A percentile compares a stretch with the other conserved stretches of the same genome.
These are phyloP conservation scores for Protomyces gravidus DNA, from an alignment of 1,139 yeast genomes.

Conservation along the genomic window DNA sequence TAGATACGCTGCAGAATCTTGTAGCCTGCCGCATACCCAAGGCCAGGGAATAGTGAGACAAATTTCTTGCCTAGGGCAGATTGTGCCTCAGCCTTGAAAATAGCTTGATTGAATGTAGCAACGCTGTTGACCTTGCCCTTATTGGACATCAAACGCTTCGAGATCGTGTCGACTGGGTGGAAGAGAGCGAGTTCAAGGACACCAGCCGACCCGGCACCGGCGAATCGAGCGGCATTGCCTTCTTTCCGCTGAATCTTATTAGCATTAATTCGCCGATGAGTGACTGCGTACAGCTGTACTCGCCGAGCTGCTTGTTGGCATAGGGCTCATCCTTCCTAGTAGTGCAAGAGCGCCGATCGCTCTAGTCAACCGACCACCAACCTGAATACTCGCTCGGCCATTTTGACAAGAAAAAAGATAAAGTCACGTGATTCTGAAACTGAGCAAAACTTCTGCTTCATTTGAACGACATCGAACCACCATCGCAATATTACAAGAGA, in stretches of 20 bases:
- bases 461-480: too few relatives aligned
- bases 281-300: not conserved
- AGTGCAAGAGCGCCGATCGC: too few relatives aligned
- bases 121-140: slow-evolving; percentile 63
- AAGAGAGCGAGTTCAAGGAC: slow-evolving; percentile 92
- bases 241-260: slow-evolving; percentile 25
- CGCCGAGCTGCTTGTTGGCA: slow-evolving; percentile 24
- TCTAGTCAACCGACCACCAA: too few relatives aligned
- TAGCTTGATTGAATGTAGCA: slow-evolving; percentile 71
- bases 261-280: not conserved
- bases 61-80: slow-evolving; percentile 67
- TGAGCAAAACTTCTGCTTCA: too few relatives aligned
- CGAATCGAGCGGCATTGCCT: slow-evolving; percentile 72
- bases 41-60: slow-evolving; percentile 89
- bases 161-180: slow-evolving; percentile 96
- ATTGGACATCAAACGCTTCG: slow-evolving; percentile 96
- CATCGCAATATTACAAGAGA: too few relatives aligned
- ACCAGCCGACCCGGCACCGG: slow-evolving; percentile 98
- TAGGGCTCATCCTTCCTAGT: slow-evolving; percentile 22
- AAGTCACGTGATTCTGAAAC: too few relatives aligned
- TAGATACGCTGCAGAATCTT: slow-evolving; percentile 94
- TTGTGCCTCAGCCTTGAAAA: slow-evolving; percentile 76
- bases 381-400: too few relatives aligned
- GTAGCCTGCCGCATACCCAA: slow-evolving; percentile 97
- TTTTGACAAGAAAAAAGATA: too few relatives aligned